Evolutionary conservation across 331 rosid genomes (phyloP).

Genomic region (Malus hybrid): DNA sequence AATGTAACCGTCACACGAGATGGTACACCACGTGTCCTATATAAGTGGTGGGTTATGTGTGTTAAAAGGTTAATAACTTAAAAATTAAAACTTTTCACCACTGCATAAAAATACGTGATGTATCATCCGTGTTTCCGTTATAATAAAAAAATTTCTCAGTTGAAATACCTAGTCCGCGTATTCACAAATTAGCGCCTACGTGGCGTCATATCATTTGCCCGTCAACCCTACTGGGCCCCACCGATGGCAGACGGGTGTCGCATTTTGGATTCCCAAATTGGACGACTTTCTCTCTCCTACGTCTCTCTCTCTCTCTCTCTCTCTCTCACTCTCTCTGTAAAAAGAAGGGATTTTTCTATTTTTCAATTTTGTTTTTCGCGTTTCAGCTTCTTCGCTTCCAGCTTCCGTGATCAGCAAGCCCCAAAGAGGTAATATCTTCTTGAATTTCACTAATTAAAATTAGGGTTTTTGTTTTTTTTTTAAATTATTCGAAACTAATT

Average conservation of each 20-base stretch:
- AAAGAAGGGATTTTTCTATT: background rate
- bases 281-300: background rate
- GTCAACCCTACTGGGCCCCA: background rate
- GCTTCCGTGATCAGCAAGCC: background rate
- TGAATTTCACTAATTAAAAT: background rate
- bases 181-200: background rate
- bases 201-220: background rate
- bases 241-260: slow-evolving; percentile 2
- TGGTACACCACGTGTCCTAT: too few species aligned
- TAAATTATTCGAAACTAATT: background rate
- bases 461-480: slow-evolving; percentile 6
- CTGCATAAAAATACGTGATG: too few species aligned
- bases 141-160: too few species aligned
- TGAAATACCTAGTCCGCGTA: background rate
- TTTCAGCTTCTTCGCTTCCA: background rate
- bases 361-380: background rate
- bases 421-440: background rate
- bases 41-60: too few species aligned
- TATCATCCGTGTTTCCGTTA: too few species aligned
- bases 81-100: too few species aligned
- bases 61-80: too few species aligned
- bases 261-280: background rate
- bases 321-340: background rate
- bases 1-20: too few species aligned
- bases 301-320: background rate